A percentile compares a stretch with the other conserved stretches of the same genome.
Conservation (phyloP, 495 filamentous ascomycete species). For the Zalerion maritima region DNA sequence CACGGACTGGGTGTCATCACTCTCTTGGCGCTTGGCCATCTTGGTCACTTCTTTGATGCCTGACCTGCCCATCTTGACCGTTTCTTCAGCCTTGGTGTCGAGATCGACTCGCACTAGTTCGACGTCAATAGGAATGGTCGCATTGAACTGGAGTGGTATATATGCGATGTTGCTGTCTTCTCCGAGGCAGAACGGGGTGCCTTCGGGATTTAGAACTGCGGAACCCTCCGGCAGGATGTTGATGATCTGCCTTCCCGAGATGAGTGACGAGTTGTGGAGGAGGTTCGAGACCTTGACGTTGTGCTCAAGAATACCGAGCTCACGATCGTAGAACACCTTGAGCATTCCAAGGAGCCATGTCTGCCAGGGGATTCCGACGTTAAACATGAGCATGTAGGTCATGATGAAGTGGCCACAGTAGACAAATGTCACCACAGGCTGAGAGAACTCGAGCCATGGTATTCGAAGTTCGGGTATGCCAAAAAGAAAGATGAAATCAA, state of each 20-base stretch:
- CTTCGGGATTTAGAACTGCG: conserved; percentile 70
- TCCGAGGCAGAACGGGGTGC: conserved; percentile 62
- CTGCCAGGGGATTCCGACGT: conserved; percentile 57
- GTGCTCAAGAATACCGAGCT: conserved; percentile 76
- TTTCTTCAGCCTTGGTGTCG: conserved; percentile 62
- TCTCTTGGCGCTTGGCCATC: conserved; percentile 33
- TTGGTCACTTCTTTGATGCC: conserved; percentile 53
- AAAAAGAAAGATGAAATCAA: conserved; percentile 76
- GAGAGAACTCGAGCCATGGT: conserved; percentile 87
- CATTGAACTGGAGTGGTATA: conserved; percentile 85
- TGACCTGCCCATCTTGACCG: conserved; percentile 45
- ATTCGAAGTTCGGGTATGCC: conserved; percentile 71
- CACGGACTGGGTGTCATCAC: conserved; percentile 39
- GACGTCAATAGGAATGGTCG: conserved; percentile 72
- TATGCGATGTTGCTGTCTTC: conserved; percentile 38
- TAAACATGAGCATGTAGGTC: conserved; percentile 83
- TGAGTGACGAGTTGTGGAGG: conserved; percentile 78
- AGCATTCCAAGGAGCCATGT: conserved; percentile 51
- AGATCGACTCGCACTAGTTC: conserved; percentile 76
- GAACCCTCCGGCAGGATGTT: conserved; percentile 96
- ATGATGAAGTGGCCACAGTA: conserved; percentile 54
- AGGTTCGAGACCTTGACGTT: conserved; percentile 77
- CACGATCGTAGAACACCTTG: conserved; percentile 73
- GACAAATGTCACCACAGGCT: conserved; percentile 46
- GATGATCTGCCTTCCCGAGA: conserved; percentile 88